Base-by-base conservation (phyloP, 306 rosid species). In the Argentina anserina region DNA sequence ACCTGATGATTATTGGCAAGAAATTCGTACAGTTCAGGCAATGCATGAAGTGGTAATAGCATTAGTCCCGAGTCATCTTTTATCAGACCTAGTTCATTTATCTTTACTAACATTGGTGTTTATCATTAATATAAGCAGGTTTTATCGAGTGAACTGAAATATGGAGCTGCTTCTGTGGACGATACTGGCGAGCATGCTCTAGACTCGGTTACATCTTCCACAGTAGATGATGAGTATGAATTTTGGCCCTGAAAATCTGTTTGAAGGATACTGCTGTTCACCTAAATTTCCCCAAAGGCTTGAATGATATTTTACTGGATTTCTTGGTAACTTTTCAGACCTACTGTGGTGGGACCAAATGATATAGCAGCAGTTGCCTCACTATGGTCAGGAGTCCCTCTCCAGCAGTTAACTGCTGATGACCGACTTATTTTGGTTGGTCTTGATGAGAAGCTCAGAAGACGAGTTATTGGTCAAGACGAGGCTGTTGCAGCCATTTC, bases 311-410 rank as follows among this genome's bases (percentile, higher is more conserved):
- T 70, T 76, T 41, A 76, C 74, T 65, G 53, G 55, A 68, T 75
- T 77, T 75, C 52, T 18, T 83, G 23, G 72, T 49, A 46, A 40
- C 75, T 28, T 77, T 75, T 75, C 69, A 91, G 97, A 72, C 88
- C 87, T 76, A 34, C 78, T 42, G 79, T 78, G 69, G 97, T 88
- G 67, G 85, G 88, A 64, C 79, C 71, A 8, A 85, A 87, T 64
- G 95, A 91, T 76, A 85, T 91, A 82, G 97, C 97, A 66, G 84
- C 70, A 55, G 92, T 91, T 82, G 92, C 90, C 71, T 88, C 97
- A 73, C 76, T 82, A 69, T 88, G 92, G 97, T 91, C 97, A 43
- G 97, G 95, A 75, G 84, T 87, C 76, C 97, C 89, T 50, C 89
- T 91, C 70, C 87, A 84, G 86, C 91, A 79, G 83, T 92, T 91